A percentile compares a stretch with the other conserved stretches of the same genome.
phyloP scores from a whole-genome alignment of 169 alveolate genomes.

The Cryptosporidium canis region DNA sequence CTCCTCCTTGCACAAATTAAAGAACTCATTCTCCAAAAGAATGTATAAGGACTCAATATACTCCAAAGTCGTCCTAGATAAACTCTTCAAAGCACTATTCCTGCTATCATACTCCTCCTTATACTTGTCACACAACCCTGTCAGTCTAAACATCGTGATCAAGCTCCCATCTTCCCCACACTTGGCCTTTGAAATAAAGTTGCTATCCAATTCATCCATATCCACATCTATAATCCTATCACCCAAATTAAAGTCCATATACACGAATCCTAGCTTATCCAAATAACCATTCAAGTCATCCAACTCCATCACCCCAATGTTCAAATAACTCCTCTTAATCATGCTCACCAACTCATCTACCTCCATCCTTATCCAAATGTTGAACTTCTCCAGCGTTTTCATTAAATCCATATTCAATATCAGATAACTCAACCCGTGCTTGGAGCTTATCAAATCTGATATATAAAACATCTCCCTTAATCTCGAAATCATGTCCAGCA shows the following conservation, averaged over 20 bases:
- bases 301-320: background rate
- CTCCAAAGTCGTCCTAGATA: background rate
- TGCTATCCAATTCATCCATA: too few relatives aligned
- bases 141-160: background rate
- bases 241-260: background rate
- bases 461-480: background rate
- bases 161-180: too few relatives aligned
- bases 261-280: background rate
- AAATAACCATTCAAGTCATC: background rate
- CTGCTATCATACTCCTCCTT: background rate
- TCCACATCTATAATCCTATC: background rate
- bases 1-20: constrained; percentile 70
- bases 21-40: constrained; percentile 55
- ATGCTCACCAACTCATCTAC: background rate
- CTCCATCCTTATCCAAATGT: background rate
- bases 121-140: background rate
- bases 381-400: background rate
- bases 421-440: background rate
- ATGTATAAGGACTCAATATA: constrained; percentile 19
- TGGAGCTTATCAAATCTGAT: background rate
- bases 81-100: background rate
- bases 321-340: background rate
- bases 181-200: too few relatives aligned
- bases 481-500: background rate
- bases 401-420: background rate